Conservation (phyloP, 176 grass and related monocot genomes). For the Puya raimondii region DNA sequence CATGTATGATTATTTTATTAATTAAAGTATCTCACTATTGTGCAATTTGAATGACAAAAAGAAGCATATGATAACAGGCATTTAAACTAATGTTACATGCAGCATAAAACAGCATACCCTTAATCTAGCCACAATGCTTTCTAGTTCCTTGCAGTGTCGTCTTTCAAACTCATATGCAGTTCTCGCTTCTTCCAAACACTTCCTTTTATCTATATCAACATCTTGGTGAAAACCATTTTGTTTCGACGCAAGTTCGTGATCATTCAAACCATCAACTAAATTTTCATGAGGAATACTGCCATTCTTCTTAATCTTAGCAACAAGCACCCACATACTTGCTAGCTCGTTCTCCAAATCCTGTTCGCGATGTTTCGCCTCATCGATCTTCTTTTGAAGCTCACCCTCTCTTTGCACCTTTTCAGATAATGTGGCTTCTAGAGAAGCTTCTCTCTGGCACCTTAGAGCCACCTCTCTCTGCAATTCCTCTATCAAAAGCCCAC, state of each 20-base stretch:
- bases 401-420: slow-evolving; percentile 58
- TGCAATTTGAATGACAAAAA: not conserved
- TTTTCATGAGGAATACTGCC: slow-evolving; percentile 34
- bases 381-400: slow-evolving; percentile 63
- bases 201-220: slow-evolving; percentile 22
- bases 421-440: slow-evolving; percentile 57
- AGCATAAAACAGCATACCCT: slow-evolving; percentile 36
- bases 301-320: slow-evolving; percentile 74
- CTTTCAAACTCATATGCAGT: slow-evolving; percentile 57
- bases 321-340: slow-evolving; percentile 75
- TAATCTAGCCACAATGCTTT: slow-evolving; percentile 61
- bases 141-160: slow-evolving; percentile 63
- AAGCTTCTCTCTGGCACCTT: slow-evolving; percentile 79
- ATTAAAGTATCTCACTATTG: not conserved
- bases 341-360: slow-evolving; percentile 77
- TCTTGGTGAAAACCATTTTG: slow-evolving; percentile 50
- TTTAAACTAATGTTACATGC: not conserved
- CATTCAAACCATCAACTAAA: slow-evolving; percentile 25
- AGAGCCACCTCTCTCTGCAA: slow-evolving; percentile 80
- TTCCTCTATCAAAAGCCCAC: slow-evolving; percentile 60
- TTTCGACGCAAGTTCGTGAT: slow-evolving; percentile 38
- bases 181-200: slow-evolving; percentile 54
- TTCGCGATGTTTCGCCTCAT: slow-evolving; percentile 68
- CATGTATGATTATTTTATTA: slow-evolving; percentile 1
- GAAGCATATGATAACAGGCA: not conserved